These are phyloP conservation scores for Mycena chlorophos DNA, from an alignment of 768 basidiomycete species.

Conservation along the genomic window DNA sequence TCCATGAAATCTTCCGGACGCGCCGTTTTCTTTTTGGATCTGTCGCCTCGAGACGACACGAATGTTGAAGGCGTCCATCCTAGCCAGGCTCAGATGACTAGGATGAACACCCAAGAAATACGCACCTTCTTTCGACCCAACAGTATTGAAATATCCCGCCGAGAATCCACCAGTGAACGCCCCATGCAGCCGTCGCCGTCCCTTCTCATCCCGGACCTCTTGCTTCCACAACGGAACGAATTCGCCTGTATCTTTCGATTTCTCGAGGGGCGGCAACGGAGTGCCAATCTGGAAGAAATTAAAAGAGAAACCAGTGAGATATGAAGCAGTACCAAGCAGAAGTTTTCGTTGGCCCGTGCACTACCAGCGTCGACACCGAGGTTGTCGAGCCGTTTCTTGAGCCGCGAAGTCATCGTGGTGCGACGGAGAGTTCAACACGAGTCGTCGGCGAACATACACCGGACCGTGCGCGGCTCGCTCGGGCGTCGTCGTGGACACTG, in stretches of 20 bases:
- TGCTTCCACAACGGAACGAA: conserved; percentile 99
- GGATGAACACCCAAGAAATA: conserved; percentile 1
- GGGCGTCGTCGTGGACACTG: too few relatives aligned
- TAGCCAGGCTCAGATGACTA: conserved; percentile 28
- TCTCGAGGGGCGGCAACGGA: conserved; percentile 91
- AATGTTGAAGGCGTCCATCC: conserved; percentile 96
- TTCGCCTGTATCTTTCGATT: conserved; percentile 87
- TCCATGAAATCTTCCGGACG: conserved; percentile 97
- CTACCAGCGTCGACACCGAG: conserved; percentile 73
- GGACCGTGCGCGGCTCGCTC: too few relatives aligned
- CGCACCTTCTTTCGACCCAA: conserved; percentile 92
- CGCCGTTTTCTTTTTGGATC: conserved; percentile 61
- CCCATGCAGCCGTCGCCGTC: conserved; percentile 89
- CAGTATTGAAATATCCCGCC: conserved; percentile 95
- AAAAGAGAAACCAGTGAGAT: background rate
- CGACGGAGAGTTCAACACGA: background rate
- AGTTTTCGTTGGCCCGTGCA: conserved; percentile 75
- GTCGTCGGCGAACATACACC: too few relatives aligned
- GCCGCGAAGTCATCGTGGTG: conserved; percentile 44
- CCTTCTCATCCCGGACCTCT: conserved; percentile 93
- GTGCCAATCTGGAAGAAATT: conserved; percentile 74
- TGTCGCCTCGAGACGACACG: conserved; percentile 80
- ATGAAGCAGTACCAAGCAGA: conserved; percentile 66
- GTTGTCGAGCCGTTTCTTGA: conserved; percentile 85
- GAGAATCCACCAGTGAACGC: conserved; percentile 99